phyloP scores from a whole-genome alignment of 2,329 filamentous ascomycete genomes.

The Fusarium nelsonii region DNA sequence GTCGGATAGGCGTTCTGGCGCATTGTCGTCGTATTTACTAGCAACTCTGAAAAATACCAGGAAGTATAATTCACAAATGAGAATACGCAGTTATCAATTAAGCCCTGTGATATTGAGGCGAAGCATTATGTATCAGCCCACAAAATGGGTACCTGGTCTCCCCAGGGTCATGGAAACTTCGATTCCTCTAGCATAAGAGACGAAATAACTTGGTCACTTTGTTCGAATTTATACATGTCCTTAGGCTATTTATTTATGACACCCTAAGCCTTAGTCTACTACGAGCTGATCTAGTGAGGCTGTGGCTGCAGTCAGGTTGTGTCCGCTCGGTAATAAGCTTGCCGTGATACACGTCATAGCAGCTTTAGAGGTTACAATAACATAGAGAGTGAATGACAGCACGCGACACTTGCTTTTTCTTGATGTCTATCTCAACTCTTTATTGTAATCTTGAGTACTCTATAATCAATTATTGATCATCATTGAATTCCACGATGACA shows the following conservation, averaged over 20 bases:
- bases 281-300: slow-evolving; percentile 1
- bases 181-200: no score
- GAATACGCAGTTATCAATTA: not conserved
- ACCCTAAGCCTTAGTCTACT: not conserved
- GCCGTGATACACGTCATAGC: slow-evolving; percentile 38
- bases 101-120: slow-evolving; percentile 15
- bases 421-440: not conserved
- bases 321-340: slow-evolving; percentile 12
- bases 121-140: slow-evolving; percentile 10
- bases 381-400: slow-evolving; percentile 17
- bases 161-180: no score
- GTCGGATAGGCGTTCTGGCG: slow-evolving; percentile 34
- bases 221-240: no score
- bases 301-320: slow-evolving; percentile 1
- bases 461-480: not conserved
- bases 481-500: slow-evolving; percentile 16
- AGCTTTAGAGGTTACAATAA: slow-evolving; percentile 6
- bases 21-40: slow-evolving; percentile 23
- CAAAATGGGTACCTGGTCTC: not conserved
- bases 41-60: slow-evolving; percentile 26
- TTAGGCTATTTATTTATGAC: no score
- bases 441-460: not conserved
- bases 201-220: no score
- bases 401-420: slow-evolving; percentile 27
- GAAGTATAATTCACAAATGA: not conserved